Percentiles rank a stretch among this genome's conserved stretches.
Conservation (phyloP, 2,329 filamentous ascomycete species). For the Apiospora arundinis region DNA sequence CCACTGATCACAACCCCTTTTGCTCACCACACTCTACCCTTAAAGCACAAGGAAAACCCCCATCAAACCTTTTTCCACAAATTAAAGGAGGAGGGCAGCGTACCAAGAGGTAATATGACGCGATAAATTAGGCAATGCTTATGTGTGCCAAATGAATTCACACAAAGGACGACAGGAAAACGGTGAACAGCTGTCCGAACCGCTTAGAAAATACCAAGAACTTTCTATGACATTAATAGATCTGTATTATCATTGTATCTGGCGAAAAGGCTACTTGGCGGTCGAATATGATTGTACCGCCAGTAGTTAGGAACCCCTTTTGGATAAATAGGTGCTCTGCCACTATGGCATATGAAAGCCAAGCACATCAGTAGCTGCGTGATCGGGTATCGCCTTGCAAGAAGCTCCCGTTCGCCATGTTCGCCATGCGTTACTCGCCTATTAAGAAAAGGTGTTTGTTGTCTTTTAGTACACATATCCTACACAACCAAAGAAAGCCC, state of each 20-base stretch:
- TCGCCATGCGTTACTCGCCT: not conserved
- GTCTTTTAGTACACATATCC: conserved; percentile 3
- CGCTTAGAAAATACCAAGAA: too few species aligned
- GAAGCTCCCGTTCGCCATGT: not conserved
- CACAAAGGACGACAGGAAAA: not conserved
- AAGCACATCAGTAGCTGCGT: not conserved
- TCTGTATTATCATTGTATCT: not conserved
- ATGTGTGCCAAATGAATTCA: too few species aligned
- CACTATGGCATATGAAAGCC: not conserved
- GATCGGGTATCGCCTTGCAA: not conserved
- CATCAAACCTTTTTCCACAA: too few species aligned
- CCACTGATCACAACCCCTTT: not conserved
- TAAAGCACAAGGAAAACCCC: too few species aligned
- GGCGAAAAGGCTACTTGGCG: not conserved
- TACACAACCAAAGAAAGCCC: not conserved
- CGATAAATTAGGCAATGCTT: too few species aligned
- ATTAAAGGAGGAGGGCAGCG: too few species aligned
- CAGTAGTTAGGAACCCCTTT: not conserved
- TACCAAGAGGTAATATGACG: too few species aligned
- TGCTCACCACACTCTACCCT: not conserved
- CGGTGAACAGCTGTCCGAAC: too few species aligned
- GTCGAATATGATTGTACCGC: not conserved
- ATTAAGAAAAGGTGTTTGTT: not conserved
- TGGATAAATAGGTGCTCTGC: not conserved
- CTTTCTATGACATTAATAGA: not conserved